Conservation (phyloP, 1,284 basidiomycete species). For the Agaricales sp. region DNA sequence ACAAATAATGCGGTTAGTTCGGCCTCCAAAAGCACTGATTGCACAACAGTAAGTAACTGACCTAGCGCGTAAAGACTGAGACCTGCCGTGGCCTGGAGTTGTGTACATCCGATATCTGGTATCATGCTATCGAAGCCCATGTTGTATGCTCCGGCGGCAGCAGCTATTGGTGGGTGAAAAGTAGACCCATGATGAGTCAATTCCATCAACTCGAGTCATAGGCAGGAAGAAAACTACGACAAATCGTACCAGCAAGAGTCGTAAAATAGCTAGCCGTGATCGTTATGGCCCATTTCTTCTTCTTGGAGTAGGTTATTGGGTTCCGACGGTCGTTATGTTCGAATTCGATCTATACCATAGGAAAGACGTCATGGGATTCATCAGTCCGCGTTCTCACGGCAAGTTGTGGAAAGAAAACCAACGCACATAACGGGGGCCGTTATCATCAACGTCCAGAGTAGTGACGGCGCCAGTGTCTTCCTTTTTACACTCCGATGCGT, state of each 20-base stretch:
- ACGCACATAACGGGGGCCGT: no score
- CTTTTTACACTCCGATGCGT: no score
- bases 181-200: no score
- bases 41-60: neutral
- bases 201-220: no score
- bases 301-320: conserved; percentile 39
- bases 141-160: conserved; percentile 44
- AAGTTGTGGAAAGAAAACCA: no score
- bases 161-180: conserved; percentile 29
- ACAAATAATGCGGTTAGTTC: neutral
- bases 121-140: conserved; percentile 53
- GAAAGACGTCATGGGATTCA: no score
- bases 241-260: conserved; percentile 33
- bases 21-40: no score
- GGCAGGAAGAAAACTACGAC: neutral
- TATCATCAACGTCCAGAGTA: no score
- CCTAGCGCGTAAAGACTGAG: conserved; percentile 46
- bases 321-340: conserved; percentile 37
- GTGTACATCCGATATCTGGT: conserved; percentile 46
- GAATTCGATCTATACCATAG: conserved; percentile 61
- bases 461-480: no score
- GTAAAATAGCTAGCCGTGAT: conserved; percentile 50
- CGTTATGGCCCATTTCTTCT: conserved; percentile 51
- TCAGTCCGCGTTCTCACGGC: no score
- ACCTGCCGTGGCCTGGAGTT: conserved; percentile 50